phyloP scores from a whole-genome alignment of 257 asterid species.

The Leonotis leonurus region DNA sequence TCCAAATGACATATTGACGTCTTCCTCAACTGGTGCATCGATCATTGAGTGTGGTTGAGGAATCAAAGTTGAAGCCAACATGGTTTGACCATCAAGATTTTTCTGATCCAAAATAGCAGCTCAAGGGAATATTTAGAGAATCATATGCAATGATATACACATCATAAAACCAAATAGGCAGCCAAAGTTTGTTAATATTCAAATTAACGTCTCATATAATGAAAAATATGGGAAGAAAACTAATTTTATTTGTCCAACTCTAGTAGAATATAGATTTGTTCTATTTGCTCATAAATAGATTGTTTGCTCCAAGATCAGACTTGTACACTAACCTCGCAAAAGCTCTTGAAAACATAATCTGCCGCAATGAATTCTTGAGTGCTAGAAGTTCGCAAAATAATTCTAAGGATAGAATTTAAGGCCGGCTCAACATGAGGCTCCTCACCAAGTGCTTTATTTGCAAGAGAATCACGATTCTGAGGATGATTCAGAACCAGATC shows the following conservation, averaged over 20 bases:
- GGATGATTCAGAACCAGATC: constrained; percentile 64
- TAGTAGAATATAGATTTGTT: not conserved
- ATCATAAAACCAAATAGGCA: not conserved
- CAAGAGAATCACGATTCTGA: constrained; percentile 73
- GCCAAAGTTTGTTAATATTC: not conserved
- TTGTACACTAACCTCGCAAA: constrained; percentile 79
- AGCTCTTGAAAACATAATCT: constrained; percentile 74
- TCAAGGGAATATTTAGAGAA: not conserved
- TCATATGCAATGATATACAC: constrained; percentile 3
- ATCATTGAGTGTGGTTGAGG: constrained; percentile 66
- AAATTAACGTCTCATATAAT: not conserved
- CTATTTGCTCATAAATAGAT: not conserved
- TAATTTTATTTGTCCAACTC: not conserved
- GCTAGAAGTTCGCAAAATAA: constrained; percentile 75
- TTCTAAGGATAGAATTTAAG: constrained; percentile 69
- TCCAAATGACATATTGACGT: constrained; percentile 93
- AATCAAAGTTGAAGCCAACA: constrained; percentile 82
- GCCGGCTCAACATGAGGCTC: constrained; percentile 82
- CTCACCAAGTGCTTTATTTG: constrained; percentile 78
- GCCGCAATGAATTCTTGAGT: constrained; percentile 82
- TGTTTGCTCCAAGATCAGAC: constrained; percentile 12
- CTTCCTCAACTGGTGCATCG: constrained; percentile 74
- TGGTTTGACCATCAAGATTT: constrained; percentile 82
- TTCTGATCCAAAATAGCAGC: constrained; percentile 38
- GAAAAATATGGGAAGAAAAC: not conserved